A percentile compares a stretch with the other conserved stretches of the same genome.
Conservation (phyloP, 495 filamentous ascomycete genomes). For the Penicillium egyptiacum region DNA sequence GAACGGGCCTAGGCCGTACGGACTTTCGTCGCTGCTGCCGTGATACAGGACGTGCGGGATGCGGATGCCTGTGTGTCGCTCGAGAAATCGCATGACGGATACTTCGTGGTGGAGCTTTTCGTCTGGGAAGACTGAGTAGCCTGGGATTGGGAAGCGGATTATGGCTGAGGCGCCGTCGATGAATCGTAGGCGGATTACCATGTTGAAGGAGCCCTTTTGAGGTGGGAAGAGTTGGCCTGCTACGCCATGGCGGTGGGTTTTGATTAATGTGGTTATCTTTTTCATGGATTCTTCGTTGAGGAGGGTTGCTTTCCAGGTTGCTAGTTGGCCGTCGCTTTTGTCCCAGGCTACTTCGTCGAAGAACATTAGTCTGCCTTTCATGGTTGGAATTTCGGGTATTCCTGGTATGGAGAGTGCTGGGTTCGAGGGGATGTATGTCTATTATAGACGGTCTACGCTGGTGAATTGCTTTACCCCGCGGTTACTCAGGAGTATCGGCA, state of each 20-base stretch:
- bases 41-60: constrained; percentile 38
- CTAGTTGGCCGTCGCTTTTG: neutral
- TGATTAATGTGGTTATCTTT: neutral
- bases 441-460: neutral
- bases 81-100: constrained; percentile 40
- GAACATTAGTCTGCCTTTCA: constrained; percentile 7
- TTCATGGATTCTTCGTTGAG: neutral
- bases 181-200: constrained; percentile 8
- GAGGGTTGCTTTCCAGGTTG: neutral
- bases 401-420: no score
- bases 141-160: neutral
- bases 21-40: constrained; percentile 20
- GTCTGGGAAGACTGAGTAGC: constrained; percentile 24
- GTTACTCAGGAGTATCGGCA: neutral
- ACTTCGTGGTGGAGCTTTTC: constrained; percentile 43
- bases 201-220: constrained; percentile 8
- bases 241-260: neutral
- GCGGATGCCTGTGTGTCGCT: constrained; percentile 39
- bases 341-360: constrained; percentile 10
- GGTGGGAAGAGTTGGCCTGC: constrained; percentile 3
- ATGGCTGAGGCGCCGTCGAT: no score
- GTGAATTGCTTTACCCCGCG: neutral
- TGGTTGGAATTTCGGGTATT: neutral
- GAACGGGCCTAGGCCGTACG: constrained; percentile 40
- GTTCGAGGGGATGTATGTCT: neutral